These are phyloP conservation scores for Fomes fomentarius DNA, from an alignment of 1,284 basidiomycete genomes.

Conservation along the genomic window DNA sequence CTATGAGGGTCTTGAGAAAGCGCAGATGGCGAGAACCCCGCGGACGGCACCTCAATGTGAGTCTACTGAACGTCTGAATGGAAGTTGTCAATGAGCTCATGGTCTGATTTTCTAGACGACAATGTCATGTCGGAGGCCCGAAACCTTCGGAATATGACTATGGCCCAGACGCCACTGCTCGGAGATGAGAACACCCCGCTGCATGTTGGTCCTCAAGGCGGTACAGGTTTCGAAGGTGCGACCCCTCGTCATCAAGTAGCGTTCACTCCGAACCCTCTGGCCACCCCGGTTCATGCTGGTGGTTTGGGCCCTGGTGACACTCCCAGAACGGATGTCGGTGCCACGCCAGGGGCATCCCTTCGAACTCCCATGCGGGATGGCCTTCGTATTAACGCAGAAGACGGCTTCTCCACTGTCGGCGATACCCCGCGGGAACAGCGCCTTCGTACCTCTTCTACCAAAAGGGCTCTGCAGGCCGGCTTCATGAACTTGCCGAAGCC, in stretches of 20 bases:
- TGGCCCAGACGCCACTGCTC: conserved; percentile 91
- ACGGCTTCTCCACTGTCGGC: conserved; percentile 54
- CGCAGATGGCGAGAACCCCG: conserved; percentile 90
- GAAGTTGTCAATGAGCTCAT: conserved; percentile 8
- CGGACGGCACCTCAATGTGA: conserved; percentile 89
- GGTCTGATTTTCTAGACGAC: conserved; percentile 65
- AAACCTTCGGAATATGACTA: conserved; percentile 92
- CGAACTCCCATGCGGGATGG: conserved; percentile 93
- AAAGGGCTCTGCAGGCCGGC: conserved; percentile 77
- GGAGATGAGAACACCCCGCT: conserved; percentile 97
- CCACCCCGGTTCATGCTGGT: conserved; percentile 72
- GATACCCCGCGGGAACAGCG: conserved; percentile 81
- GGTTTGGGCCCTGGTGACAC: conserved; percentile 60
- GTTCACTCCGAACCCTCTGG: conserved; percentile 95
- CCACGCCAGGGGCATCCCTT: conserved; percentile 69
- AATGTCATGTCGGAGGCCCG: conserved; percentile 94
- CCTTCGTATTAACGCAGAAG: conserved; percentile 84
- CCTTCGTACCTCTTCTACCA: conserved; percentile 62
- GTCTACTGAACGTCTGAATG: conserved; percentile 37
- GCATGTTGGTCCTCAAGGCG: conserved; percentile 69
- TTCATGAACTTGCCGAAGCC: conserved; percentile 90
- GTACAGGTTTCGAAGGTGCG: conserved; percentile 90
- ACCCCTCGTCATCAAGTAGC: conserved; percentile 88
- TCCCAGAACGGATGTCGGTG: conserved; percentile 52
- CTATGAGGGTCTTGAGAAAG: conserved; percentile 88